A percentile compares a stretch with the other conserved stretches of the same genome.
These are phyloP conservation scores for Oidiodendron maius DNA, from an alignment of 495 filamentous ascomycete species.

Conservation along the genomic window DNA sequence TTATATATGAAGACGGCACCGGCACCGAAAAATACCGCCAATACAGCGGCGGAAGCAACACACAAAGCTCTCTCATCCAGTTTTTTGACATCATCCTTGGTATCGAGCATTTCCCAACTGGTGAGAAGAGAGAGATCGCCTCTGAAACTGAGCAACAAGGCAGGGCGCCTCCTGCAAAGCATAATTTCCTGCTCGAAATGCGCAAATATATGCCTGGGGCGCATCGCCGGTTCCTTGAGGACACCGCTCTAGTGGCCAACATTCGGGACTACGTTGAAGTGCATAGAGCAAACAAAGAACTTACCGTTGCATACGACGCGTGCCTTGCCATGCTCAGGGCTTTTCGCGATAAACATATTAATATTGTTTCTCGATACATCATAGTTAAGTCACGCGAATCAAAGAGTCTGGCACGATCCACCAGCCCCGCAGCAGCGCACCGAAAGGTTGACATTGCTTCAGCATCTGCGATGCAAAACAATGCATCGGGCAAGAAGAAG, in stretches of 20 bases:
- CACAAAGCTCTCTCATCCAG: slow-evolving; percentile 90
- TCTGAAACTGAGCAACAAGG: slow-evolving; percentile 44
- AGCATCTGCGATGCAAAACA: slow-evolving; percentile 40
- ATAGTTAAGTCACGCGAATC: slow-evolving; percentile 63
- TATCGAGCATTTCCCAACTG: slow-evolving; percentile 87
- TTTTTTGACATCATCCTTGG: slow-evolving; percentile 93
- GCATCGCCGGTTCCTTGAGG: slow-evolving; percentile 81
- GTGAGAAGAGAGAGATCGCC: slow-evolving; percentile 50
- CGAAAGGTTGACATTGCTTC: slow-evolving; percentile 61
- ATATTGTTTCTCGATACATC: slow-evolving; percentile 95
- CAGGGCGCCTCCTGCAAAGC: slow-evolving; percentile 49
- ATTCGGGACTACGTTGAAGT: slow-evolving; percentile 78
- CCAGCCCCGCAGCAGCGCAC: slow-evolving; percentile 28
- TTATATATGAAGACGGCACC: slow-evolving; percentile 77
- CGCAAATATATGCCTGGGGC: slow-evolving; percentile 92
- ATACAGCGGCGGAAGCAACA: slow-evolving; percentile 88
- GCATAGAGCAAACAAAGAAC: slow-evolving; percentile 50
- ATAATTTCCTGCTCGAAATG: slow-evolving; percentile 97
- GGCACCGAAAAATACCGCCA: slow-evolving; percentile 63
- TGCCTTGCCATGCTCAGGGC: slow-evolving; percentile 85
- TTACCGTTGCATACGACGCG: slow-evolving; percentile 82
- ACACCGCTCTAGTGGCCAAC: slow-evolving; percentile 76
- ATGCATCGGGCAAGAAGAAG: slow-evolving; percentile 37
- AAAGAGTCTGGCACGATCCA: slow-evolving; percentile 38
- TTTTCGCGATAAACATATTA: slow-evolving; percentile 91